Base-by-base conservation (phyloP, 805 yeast genomes). In the Wickerhamomyces strasburgensis region DNA sequence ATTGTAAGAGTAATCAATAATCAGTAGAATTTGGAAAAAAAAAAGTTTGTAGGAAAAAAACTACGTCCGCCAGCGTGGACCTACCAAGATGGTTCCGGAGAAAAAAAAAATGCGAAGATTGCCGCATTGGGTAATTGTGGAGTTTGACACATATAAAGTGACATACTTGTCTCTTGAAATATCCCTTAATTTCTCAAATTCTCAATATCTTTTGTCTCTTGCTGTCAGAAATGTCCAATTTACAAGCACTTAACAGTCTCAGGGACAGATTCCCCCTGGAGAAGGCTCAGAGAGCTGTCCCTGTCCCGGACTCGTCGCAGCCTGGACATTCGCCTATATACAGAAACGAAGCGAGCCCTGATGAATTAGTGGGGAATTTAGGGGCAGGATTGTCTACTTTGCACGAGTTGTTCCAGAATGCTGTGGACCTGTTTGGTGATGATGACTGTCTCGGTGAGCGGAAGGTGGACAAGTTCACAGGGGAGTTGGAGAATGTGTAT, bases 311-410 rank as follows among this genome's bases (percentile, higher is more conserved):
- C 21, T 40, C 67, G 16, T 49, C 54, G 21, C 52, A 60, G 37
- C 57, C 58, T 1, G 79, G 78, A 4, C 65, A 55, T 49, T 67
- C 77, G 3, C 58, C 66, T 2, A 56, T 70, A 7, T 73, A 67
- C 47, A 56, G 80, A 23, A 69, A 60, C 33, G 57, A 52, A 9
- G 46, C 46, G 10, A 39, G 43, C 13, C 45, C 54, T 6, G 56
- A 55, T 25, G 37, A 41, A 19, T 29, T 49, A 24, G 47, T 66
- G 23, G 46, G 46, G 3, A 31, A 31, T 29, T 26, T 43, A 6
- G 29, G 30, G 5, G 37, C 42, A 3, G 36, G 52, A 1, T 35
- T 65, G 7, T 60, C 65, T 34, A 72, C 76, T 1, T 56, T 62
- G n/a, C 52, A 61, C 40, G 60, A 54, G 5, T 43, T 66, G 26